phyloP scores from a whole-genome alignment of 2,329 filamentous ascomycete genomes.

The Chalaropsis ovoidea region DNA sequence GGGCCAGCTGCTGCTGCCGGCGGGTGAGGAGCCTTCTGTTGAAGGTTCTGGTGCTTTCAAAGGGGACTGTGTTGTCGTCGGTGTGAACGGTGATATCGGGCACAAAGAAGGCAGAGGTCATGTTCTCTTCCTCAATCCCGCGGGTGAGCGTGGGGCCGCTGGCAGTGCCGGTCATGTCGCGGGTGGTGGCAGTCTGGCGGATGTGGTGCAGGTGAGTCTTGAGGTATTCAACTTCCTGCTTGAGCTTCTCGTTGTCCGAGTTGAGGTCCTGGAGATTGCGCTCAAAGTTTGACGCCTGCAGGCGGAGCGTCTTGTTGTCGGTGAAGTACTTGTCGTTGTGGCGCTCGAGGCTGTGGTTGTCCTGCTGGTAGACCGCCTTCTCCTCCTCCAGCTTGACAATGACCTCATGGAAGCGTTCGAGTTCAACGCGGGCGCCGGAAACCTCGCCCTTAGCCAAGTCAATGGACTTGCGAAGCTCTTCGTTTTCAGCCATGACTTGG shows the following conservation, averaged over 20 bases:
- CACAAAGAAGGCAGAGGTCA: conserved; percentile 50
- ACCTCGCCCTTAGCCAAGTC: conserved; percentile 37
- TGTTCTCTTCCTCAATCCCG: conserved; percentile 39
- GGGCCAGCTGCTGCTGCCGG: conserved; percentile 52
- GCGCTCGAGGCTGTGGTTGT: conserved; percentile 44
- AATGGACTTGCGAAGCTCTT: conserved; percentile 37
- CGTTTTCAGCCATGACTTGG: conserved; percentile 37
- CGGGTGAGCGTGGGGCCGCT: conserved; percentile 25
- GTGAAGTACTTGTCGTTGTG: conserved; percentile 47
- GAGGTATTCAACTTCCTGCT: conserved; percentile 40
- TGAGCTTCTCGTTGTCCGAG: conserved; percentile 39
- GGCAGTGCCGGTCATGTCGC: conserved; percentile 28
- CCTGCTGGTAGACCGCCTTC: conserved; percentile 39
- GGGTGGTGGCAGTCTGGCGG: conserved; percentile 34
- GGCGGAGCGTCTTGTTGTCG: conserved; percentile 42
- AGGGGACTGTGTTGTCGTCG: conserved; percentile 33
- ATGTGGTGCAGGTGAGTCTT: conserved; percentile 39
- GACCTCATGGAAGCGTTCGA: conserved; percentile 36
- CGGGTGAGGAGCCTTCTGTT: conserved; percentile 30
- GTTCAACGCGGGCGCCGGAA: conserved; percentile 35
- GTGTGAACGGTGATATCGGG: conserved; percentile 48
- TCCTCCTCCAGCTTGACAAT: conserved; percentile 36
- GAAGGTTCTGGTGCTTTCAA: conserved; percentile 34
- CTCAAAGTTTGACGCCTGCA: conserved; percentile 42
- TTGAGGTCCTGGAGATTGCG: conserved; percentile 39